Evolutionary conservation across 176 grass and related monocot genomes (phyloP).

Genomic region (Phoenix roebelenii): DNA sequence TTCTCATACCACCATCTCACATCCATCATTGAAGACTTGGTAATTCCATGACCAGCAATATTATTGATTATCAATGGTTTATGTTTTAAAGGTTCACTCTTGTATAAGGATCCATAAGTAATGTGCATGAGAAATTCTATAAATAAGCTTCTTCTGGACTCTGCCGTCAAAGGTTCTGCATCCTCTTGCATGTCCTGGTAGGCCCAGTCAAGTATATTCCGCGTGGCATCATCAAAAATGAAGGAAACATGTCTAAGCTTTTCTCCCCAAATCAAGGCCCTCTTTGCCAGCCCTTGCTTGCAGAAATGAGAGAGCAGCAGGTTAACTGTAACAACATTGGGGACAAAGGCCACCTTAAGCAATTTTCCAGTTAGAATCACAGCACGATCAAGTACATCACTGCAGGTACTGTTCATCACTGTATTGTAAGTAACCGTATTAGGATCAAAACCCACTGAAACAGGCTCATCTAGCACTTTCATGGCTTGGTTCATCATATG

Average conservation of each 20-base stretch:
- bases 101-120: conserved; percentile 31
- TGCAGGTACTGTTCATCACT: conserved; percentile 63
- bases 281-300: conserved; percentile 76
- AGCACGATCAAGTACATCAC: conserved; percentile 70
- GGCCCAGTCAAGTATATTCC: conserved; percentile 80
- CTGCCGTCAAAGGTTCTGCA: conserved; percentile 11
- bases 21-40: conserved; percentile 21
- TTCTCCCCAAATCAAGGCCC: conserved; percentile 60
- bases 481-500: conserved; percentile 60
- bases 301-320: conserved; percentile 87
- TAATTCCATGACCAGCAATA: conserved; percentile 16
- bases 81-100: conserved; percentile 21
- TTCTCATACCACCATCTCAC: conserved; percentile 23
- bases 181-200: conserved; percentile 37
- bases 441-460: conserved; percentile 39
- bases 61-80: conserved; percentile 16
- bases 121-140: conserved; percentile 61
- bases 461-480: conserved; percentile 61
- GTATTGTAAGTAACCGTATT: conserved; percentile 83
- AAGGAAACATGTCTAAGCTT: conserved; percentile 59
- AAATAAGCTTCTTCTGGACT: conserved; percentile 43
- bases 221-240: conserved; percentile 73
- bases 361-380: conserved; percentile 75
- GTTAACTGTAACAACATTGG: conserved; percentile 75
- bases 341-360: conserved; percentile 82